Conservation (phyloP, 176 grass and related monocot genomes). For the Ensete ventricosum region DNA sequence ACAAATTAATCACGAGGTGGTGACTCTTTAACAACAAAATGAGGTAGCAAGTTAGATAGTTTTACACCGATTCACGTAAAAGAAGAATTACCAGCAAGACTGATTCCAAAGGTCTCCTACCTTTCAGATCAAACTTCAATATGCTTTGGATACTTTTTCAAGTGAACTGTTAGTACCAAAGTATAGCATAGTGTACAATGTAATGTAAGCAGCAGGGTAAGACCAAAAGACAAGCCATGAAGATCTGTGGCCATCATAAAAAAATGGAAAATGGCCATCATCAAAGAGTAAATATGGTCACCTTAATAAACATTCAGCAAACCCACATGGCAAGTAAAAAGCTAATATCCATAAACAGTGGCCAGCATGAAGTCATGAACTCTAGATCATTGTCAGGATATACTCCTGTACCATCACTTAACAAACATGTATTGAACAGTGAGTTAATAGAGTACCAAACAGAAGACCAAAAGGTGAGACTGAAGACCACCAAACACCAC, state of each 20-base stretch:
- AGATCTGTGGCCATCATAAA: not conserved
- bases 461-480: not conserved
- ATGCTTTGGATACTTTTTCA: not conserved
- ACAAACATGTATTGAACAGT: not conserved
- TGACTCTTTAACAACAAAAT: not conserved
- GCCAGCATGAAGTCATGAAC: not conserved
- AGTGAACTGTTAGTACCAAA: not conserved
- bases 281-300: not conserved
- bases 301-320: not conserved
- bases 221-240: not conserved
- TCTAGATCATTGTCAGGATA: not conserved
- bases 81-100: not conserved
- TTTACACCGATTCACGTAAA: not conserved
- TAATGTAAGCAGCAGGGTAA: not conserved
- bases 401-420: not conserved
- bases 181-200: not conserved
- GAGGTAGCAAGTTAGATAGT: not conserved
- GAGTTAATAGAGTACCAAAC: not conserved
- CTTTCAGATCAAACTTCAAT: not conserved
- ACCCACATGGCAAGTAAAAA: not conserved
- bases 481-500: not conserved
- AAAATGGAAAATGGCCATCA: not conserved
- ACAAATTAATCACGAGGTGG: too few relatives aligned
- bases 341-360: not conserved
- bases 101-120: not conserved